phyloP scores from a whole-genome alignment of 2,329 filamentous ascomycete genomes.

The Berkeleyomyces basicola region DNA sequence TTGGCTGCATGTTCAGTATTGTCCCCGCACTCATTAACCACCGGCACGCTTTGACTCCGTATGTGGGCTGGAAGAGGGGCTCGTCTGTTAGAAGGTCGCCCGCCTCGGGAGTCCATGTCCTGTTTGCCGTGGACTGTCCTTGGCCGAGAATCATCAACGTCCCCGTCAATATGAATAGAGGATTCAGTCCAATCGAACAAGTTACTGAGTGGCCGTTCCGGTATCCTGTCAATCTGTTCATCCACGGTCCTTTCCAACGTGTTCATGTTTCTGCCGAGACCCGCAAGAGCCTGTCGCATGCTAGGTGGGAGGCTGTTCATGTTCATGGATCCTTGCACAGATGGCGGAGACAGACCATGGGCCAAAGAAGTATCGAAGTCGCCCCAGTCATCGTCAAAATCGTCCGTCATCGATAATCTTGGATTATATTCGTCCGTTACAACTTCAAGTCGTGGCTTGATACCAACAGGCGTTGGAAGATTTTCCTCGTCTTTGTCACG shows the following conservation, averaged over 20 bases:
- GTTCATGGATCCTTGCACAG: conserved; percentile 33
- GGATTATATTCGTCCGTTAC: conserved; percentile 5
- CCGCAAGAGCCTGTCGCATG: conserved; percentile 36
- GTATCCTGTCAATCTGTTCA: conserved; percentile 9
- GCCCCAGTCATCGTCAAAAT: conserved; percentile 49
- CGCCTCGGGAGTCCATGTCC: conserved; percentile 51
- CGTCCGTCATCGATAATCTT: conserved; percentile 41
- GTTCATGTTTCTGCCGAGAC: conserved; percentile 31
- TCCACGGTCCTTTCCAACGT: conserved; percentile 13
- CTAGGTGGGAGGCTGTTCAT: conserved; percentile 36
- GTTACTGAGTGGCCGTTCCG: conserved; percentile 44
- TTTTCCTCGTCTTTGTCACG: conserved; percentile 46
- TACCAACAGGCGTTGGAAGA: conserved; percentile 24
- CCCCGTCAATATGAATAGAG: conserved; percentile 41
- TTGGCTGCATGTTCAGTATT: conserved; percentile 16
- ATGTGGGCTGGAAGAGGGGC: conserved; percentile 54
- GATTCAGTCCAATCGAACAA: conserved; percentile 69
- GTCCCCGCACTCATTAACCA: conserved; percentile 46
- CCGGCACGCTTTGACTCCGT: conserved; percentile 66
- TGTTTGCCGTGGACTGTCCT: conserved; percentile 65
- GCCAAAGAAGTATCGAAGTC: conserved; percentile 35
- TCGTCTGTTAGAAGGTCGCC: conserved; percentile 49
- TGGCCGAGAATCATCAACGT: conserved; percentile 43
- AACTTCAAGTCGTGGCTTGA: conserved; percentile 7
- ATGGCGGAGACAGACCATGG: conserved; percentile 41